Conservation (phyloP, 2,329 filamentous ascomycete genomes). For the Trichoderma pleuroti region DNA sequence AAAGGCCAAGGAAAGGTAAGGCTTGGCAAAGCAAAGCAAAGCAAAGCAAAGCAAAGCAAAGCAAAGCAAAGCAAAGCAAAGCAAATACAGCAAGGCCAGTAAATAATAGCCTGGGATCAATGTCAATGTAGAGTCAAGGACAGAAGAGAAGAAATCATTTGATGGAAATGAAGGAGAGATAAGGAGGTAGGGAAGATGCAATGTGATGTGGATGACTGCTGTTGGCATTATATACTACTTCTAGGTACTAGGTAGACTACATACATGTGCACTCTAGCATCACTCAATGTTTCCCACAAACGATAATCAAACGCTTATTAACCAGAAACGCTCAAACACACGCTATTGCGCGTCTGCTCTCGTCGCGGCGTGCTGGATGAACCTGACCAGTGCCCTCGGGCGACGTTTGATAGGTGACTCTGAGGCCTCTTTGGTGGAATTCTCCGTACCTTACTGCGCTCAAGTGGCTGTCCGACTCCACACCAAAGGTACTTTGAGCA, state of each 20-base stretch:
- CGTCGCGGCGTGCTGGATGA: background rate
- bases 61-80: background rate
- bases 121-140: background rate
- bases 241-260: too few species aligned
- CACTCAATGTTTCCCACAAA: background rate
- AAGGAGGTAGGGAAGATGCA: background rate
- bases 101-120: background rate
- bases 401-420: background rate
- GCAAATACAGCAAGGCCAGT: background rate
- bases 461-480: conserved; percentile 4
- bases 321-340: background rate
- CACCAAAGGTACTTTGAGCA: background rate
- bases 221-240: conserved; percentile 2
- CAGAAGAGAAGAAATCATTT: background rate
- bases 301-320: background rate
- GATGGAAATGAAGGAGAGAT: background rate
- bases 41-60: background rate
- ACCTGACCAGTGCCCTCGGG: background rate
- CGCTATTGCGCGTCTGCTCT: background rate
- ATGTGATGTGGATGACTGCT: background rate
- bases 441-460: background rate
- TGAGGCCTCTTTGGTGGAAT: conserved; percentile 13
- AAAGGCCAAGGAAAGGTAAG: too few species aligned
- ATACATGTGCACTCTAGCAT: background rate
- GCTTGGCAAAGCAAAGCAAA: too few species aligned